Base-by-base conservation (phyloP, 345 rosid genomes). In the Hibiscus trionum region DNA sequence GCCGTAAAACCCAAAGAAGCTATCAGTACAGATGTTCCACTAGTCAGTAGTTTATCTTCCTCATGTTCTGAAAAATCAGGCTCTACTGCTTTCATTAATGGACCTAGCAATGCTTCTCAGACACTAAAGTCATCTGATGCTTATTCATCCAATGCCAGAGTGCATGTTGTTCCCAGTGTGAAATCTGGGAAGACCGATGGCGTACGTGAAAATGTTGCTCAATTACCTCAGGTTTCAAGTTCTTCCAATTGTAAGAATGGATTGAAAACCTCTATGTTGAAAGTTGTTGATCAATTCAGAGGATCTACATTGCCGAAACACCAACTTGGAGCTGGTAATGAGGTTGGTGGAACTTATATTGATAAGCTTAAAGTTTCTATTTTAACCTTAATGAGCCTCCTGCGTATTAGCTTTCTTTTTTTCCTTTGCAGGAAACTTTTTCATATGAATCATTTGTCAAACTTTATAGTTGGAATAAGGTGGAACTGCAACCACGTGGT, bases 401-500 rank as follows among this genome's bases (percentile, higher is more conserved):
- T 42, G 42, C n/a, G 37, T 44, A 33, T 24, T 39, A 11, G 68
- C 65, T 57, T 74, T 76, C 50, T 3, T 59, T n/a, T 69, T 77
- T 77, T 72, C 57, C 61, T 70, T 78, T 82, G 66, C 87, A 96
- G 99, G 91, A 85, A 17, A 82, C 87, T 74, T 93, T 93, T 80
- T 73, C 93, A 68, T 96, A 96, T 66, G 95, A 93, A 70, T 78
- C 77, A 15, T 96, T 96, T 85, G 88, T 86, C 58, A 91, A 88
- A 81, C 82, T 96, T 67, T 93, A 93, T 82, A 80, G 78, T 55
- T 87, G 85, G 78, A 89, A 83, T 79, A 90, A 90, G 79, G 85
- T 75, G 71, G 93, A 88, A 78, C 79, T 93, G 74, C 86, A 77
- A 77, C 99, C 99, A 44, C 86, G 88, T 75, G 99, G 99, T 52